Evolutionary conservation across 345 rosid genomes (phyloP), one percentile per base, ranked within the genome.

Genomic region (Raphanus sativus): DNA sequence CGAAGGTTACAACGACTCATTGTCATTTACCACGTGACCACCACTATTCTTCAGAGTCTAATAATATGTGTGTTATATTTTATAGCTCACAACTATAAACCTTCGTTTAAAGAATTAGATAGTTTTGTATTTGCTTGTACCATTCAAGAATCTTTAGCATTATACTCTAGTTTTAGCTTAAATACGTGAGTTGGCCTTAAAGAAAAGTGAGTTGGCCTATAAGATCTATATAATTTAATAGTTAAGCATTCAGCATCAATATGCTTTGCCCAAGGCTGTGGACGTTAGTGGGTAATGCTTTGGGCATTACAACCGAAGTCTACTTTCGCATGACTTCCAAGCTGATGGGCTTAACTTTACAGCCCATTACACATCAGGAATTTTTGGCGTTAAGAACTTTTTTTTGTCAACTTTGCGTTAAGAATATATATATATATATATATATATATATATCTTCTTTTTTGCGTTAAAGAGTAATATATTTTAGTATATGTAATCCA

Each of bases 21-120:
- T 29, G 71, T 52, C 78, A 74, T 69, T 55, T 38, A 75, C 62
- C 82, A 79, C 78, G 82, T 74, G 78, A 74, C 62, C 71, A 74
- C 66, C 78, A 79, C 78, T 40, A 67, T 56, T 61, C 45, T 67
- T 48, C 67, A 65, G 10, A 55, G 24, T 36, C 67, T 64, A 50
- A 21, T 50, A 56, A 15, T 24, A 8, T 77, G 9, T 64, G 30
- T 72, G 6, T 2, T 28, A 28, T 28, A 28, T 59, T 70, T 8
- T 40, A 77, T 77, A 71, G 67, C 70, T 71, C 72, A 58, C 71
- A 59, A 59, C 63, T 65, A 59, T 45, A 24, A 32, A 29, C 32
- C 45, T 29, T 58, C 38, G 7, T 29, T 70, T 64, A 8, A 8
- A 36, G 28, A 16, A 59, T n/a, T 58, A 8, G 13, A 77, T 71